Evolutionary conservation across 345 rosid genomes (phyloP).

Genomic region (Psidium guajava): DNA sequence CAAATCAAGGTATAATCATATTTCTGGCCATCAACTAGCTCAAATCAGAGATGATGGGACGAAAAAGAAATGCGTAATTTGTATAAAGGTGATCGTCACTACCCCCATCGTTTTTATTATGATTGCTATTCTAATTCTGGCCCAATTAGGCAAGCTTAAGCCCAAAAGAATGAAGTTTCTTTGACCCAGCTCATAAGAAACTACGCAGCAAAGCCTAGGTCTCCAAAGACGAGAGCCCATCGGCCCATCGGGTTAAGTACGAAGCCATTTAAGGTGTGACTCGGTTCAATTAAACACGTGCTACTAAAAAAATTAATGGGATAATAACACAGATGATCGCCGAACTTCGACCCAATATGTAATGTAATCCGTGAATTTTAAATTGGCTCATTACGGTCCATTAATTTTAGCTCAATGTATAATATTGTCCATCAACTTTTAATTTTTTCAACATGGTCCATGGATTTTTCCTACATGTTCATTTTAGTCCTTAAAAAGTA

Average conservation of each 20-base stretch:
- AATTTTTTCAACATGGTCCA: no score
- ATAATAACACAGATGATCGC: no score
- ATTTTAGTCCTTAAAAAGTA: no score
- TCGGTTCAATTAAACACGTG: background rate
- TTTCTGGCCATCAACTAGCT: background rate
- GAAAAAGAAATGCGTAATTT: background rate
- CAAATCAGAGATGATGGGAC: background rate
- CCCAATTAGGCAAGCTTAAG: background rate
- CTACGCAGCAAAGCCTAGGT: background rate
- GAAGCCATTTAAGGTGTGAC: background rate
- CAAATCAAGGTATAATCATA: background rate
- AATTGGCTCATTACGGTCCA: no score
- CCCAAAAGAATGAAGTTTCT: background rate
- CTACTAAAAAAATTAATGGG: background rate
- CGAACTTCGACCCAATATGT: no score
- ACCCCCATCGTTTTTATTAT: background rate
- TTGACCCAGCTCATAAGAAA: background rate
- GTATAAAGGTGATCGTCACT: background rate
- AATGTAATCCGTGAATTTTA: no score
- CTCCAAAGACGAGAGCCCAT: background rate
- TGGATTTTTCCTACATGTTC: no score
- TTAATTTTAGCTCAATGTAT: no score
- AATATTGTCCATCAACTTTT: no score
- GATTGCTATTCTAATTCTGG: background rate
- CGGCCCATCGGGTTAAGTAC: background rate